phyloP scores from a whole-genome alignment of 345 rosid species.

The Gossypium anomalum region DNA sequence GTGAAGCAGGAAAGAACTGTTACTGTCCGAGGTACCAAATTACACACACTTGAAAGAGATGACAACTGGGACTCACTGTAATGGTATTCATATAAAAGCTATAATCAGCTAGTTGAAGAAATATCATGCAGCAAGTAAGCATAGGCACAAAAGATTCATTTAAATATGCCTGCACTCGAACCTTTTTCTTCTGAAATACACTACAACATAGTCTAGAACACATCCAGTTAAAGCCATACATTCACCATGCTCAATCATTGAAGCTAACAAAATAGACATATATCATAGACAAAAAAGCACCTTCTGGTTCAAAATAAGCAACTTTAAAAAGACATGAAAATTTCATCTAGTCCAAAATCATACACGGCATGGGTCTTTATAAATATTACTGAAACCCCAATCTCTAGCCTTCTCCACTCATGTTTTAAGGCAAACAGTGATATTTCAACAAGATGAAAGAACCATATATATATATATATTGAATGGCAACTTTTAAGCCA shows the following conservation, averaged over 20 bases:
- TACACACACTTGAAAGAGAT: background rate
- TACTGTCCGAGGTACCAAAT: conserved; percentile 17
- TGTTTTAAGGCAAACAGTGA: conserved; percentile 4
- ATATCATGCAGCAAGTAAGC: background rate
- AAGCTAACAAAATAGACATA: background rate
- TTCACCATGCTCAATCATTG: background rate
- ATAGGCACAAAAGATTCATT: background rate
- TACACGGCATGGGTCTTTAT: background rate
- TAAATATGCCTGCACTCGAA: background rate
- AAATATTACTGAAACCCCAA: background rate
- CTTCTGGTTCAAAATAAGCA: background rate
- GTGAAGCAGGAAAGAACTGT: background rate
- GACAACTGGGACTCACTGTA: background rate
- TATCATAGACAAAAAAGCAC: background rate
- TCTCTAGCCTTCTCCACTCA: background rate
- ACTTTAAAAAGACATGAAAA: background rate
- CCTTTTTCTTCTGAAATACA: background rate
- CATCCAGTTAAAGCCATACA: background rate
- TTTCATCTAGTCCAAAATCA: background rate
- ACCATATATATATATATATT: background rate
- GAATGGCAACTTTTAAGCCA: background rate
- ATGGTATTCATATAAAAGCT: background rate
- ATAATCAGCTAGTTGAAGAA: background rate
- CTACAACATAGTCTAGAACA: background rate
- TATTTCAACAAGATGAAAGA: background rate